A percentile compares a stretch with the other conserved stretches of the same genome.
phyloP scores from a whole-genome alignment of 2,329 filamentous ascomycete genomes.

The Fusarium chuoi region DNA sequence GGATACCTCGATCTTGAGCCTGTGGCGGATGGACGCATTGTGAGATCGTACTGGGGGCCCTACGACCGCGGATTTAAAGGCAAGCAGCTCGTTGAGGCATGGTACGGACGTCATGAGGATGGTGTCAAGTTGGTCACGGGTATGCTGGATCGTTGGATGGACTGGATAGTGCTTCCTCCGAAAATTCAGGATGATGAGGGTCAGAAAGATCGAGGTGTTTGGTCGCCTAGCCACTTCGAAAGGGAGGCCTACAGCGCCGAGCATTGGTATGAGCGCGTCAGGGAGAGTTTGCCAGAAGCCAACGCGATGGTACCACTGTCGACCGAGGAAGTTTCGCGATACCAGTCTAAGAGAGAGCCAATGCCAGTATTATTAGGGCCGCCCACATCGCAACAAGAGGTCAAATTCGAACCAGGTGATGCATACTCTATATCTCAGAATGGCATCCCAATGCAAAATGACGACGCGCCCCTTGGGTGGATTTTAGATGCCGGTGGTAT shows the following conservation, averaged over 20 bases:
- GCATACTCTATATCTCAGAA: slow-evolving; percentile 42
- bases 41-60: slow-evolving; percentile 50
- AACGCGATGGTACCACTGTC: slow-evolving; percentile 33
- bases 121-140: slow-evolving; percentile 50
- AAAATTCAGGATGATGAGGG: slow-evolving; percentile 43
- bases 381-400: slow-evolving; percentile 44
- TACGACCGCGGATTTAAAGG: slow-evolving; percentile 50
- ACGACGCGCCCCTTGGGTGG: slow-evolving; percentile 55
- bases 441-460: slow-evolving; percentile 46
- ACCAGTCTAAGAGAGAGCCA: slow-evolving; percentile 40
- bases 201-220: slow-evolving; percentile 51
- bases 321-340: slow-evolving; percentile 44
- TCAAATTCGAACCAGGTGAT: slow-evolving; percentile 44
- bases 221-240: slow-evolving; percentile 51
- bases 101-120: slow-evolving; percentile 55
- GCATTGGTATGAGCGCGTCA: slow-evolving; percentile 44
- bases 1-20: slow-evolving; percentile 49
- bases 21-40: slow-evolving; percentile 47
- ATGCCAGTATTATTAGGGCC: slow-evolving; percentile 51
- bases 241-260: slow-evolving; percentile 48
- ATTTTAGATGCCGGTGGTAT: slow-evolving; percentile 65
- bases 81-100: slow-evolving; percentile 50
- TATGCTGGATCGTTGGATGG: slow-evolving; percentile 55
- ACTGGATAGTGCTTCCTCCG: slow-evolving; percentile 54
- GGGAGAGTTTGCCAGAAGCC: slow-evolving; percentile 20